phyloP scores from a whole-genome alignment of 306 rosid species.

The Gastrolobium villosum region DNA sequence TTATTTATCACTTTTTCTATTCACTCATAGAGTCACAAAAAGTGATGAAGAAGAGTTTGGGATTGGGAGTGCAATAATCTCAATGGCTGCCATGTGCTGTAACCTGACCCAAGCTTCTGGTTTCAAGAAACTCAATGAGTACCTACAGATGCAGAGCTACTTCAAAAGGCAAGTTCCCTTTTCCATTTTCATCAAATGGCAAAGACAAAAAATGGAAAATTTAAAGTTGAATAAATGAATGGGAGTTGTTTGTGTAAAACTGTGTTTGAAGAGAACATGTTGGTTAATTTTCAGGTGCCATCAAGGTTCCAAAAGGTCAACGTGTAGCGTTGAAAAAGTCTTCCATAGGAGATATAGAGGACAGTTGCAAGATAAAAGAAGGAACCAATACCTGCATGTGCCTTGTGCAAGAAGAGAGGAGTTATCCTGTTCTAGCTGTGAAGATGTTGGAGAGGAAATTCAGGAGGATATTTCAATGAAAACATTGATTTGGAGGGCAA shows the following conservation, averaged over 20 bases:
- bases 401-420: slow-evolving; percentile 20
- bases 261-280: background rate
- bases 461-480: slow-evolving; percentile 58
- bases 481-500: slow-evolving; percentile 86
- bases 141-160: slow-evolving; percentile 34
- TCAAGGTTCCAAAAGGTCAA: slow-evolving; percentile 36
- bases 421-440: slow-evolving; percentile 40
- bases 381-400: slow-evolving; percentile 33
- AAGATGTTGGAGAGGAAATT: slow-evolving; percentile 48
- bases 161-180: slow-evolving; percentile 55
- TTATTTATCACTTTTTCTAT: background rate
- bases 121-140: slow-evolving; percentile 44
- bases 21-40: background rate
- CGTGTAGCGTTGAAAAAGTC: slow-evolving; percentile 24
- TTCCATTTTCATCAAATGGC: background rate
- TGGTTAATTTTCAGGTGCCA: slow-evolving; percentile 42
- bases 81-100: slow-evolving; percentile 62
- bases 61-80: background rate
- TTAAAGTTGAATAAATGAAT: background rate
- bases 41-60: slow-evolving; percentile 27
- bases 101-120: slow-evolving; percentile 49
- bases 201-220: background rate
- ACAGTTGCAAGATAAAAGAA: slow-evolving; percentile 41
- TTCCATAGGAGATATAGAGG: slow-evolving; percentile 43
- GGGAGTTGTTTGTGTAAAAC: background rate